Evolutionary conservation across 345 rosid genomes (phyloP), one percentile per base, ranked within the genome.

Genomic region (Clausena lansium): DNA sequence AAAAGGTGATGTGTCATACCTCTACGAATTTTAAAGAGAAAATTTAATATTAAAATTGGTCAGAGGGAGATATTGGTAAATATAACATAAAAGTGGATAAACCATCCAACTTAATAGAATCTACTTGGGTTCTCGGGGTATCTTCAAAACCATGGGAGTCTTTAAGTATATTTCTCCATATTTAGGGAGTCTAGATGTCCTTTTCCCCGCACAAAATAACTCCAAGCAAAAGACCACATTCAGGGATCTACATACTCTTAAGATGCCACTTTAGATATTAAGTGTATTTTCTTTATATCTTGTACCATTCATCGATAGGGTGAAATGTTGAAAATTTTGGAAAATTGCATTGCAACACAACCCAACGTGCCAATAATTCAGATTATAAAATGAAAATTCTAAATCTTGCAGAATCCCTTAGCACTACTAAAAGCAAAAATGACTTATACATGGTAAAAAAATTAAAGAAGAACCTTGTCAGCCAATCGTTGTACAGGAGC

Each of bases 401-500:
- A 54, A 11, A 72, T 24, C 58, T 59, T 52, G 52, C 65, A 30
- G 19, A 71, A 72, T 67, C 71, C 41, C 47, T 33, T 52, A 32
- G 28, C 39, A 47, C 20, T 22, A 50, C 32, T 58, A 15, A 27
- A 50, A 54, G 20, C 36, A 58, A 69, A 50, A 76, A 33, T 67
- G 30, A 30, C 67, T 24, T 38, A n/a, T 17, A 76, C 63, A 59
- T 35, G 5, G 60, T 10, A 71, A 20, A 73, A 76, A 70, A 45
- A 17, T 76, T 52, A 63, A 66, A 78, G 77, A 79, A 70, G 67
- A 73, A 93, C 98, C 99, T 95, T 92, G 85, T 95, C 99, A 80
- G 96, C 99, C 81, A 95, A 86, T 65, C 87, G 92, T 81, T 93
- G 98, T 65, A 95, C 96, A 58, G 97, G 99, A 77, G 98, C 98